Percentiles rank a stretch among this genome's conserved stretches.
phyloP scores from a whole-genome alignment of 2,329 filamentous ascomycete species.

The Ascochyta lentis region DNA sequence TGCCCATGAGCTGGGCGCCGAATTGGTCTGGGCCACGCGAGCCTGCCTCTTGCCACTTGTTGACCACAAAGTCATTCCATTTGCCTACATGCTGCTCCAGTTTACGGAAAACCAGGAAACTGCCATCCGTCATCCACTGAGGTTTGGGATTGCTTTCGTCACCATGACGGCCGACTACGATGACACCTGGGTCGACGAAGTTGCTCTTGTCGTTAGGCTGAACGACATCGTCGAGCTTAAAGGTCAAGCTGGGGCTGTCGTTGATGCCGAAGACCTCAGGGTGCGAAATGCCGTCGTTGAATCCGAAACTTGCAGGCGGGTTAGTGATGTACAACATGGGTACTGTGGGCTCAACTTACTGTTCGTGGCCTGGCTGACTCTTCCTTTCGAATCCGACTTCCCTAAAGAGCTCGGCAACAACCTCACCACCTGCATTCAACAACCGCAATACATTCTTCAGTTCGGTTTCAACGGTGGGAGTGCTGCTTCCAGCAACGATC shows the following conservation, averaged over 20 bases:
- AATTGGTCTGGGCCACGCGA: conserved; percentile 7
- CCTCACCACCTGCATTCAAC: conserved; percentile 5
- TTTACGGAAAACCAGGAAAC: conserved; percentile 16
- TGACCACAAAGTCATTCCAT: conserved; percentile 11
- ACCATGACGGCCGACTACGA: conserved; percentile 8
- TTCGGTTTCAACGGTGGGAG: conserved; percentile 8
- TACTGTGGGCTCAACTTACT: not conserved
- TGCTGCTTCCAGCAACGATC: conserved; percentile 7
- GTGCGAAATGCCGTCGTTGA: conserved; percentile 19
- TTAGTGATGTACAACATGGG: not conserved
- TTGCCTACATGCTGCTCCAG: conserved; percentile 17
- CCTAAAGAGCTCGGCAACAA: conserved; percentile 7
- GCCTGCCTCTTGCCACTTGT: conserved; percentile 8
- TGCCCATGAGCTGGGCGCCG: conserved; percentile 15
- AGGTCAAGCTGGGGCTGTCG: not conserved
- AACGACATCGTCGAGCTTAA: conserved; percentile 7
- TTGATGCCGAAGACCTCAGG: conserved; percentile 14
- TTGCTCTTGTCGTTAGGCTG: conserved; percentile 7
- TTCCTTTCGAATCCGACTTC: conserved; percentile 10
- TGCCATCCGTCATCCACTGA: conserved; percentile 16
- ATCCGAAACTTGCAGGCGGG: conserved; percentile 2
- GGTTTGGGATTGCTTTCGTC: conserved; percentile 5
- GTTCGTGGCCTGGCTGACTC: conserved; percentile 9
- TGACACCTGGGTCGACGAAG: conserved; percentile 14
- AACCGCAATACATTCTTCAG: conserved; percentile 7